These are phyloP conservation scores for Lobosporangium transversale DNA, from an alignment of 192 early-diverging fungal species.

Conservation along the genomic window DNA sequence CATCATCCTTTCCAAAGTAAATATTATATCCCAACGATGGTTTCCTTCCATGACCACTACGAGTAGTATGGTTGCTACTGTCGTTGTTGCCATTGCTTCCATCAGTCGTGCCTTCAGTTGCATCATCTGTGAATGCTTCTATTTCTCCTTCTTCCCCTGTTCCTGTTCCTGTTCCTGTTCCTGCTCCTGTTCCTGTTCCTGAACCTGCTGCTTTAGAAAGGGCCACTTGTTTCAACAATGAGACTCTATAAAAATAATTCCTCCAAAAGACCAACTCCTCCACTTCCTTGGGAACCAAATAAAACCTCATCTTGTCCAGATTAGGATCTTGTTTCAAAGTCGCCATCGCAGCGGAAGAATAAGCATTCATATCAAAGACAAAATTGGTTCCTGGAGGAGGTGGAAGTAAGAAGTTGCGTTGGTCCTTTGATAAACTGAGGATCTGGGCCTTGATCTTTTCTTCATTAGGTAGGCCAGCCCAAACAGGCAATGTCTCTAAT, in stretches of 20 bases:
- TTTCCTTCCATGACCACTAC: slow-evolving; percentile 3
- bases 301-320: slow-evolving; percentile 71
- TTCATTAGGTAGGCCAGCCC: slow-evolving; percentile 65
- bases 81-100: slow-evolving; percentile 4
- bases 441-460: slow-evolving; percentile 60
- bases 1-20: slow-evolving; percentile 48
- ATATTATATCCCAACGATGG: slow-evolving; percentile 46
- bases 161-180: not conserved
- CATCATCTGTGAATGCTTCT: slow-evolving; percentile 8
- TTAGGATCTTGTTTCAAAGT: slow-evolving; percentile 64
- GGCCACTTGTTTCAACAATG: slow-evolving; percentile 61
- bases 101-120: not conserved
- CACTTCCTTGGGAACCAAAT: slow-evolving; percentile 72
- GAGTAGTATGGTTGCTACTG: not conserved
- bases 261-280: slow-evolving; percentile 72
- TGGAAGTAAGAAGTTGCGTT: slow-evolving; percentile 67
- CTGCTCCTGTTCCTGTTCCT: slow-evolving; percentile 12
- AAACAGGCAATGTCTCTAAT: slow-evolving; percentile 60
- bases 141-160: not conserved
- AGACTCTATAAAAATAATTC: slow-evolving; percentile 77
- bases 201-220: slow-evolving; percentile 44
- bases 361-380: slow-evolving; percentile 68
- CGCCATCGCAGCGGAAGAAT: slow-evolving; percentile 64
- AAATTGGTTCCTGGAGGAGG: slow-evolving; percentile 71
- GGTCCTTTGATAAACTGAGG: slow-evolving; percentile 62